A percentile compares a stretch with the other conserved stretches of the same genome.
Evolutionary conservation across 768 basidiomycete species (phyloP).

Genomic region (Mycena vulgaris): DNA sequence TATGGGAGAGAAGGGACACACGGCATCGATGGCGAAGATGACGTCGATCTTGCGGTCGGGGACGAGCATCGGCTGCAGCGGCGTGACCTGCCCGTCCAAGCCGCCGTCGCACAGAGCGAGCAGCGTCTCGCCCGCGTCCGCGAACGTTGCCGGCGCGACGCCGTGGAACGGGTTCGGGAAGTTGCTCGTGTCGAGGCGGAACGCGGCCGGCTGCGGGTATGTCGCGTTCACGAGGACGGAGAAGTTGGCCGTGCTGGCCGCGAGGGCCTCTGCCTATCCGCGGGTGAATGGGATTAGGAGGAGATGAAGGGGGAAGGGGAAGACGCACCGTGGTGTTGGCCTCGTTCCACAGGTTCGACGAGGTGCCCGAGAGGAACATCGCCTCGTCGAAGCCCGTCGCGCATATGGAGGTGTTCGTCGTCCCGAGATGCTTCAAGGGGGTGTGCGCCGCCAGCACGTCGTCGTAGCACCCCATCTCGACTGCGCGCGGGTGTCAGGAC

Average conservation of each 20-base stretch:
- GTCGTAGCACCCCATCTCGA: constrained; percentile 60
- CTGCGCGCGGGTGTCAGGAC: constrained; percentile 35
- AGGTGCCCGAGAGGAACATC: constrained; percentile 47
- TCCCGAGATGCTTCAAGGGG: constrained; percentile 62
- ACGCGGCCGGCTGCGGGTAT: constrained; percentile 35
- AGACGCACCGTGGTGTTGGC: constrained; percentile 25
- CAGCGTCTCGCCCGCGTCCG: constrained; percentile 48
- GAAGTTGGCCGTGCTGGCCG: constrained; percentile 27
- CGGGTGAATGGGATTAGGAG: background rate
- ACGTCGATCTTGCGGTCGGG: constrained; percentile 62
- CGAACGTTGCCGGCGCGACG: constrained; percentile 51
- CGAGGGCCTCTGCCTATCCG: constrained; percentile 20
- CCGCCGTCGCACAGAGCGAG: constrained; percentile 59
- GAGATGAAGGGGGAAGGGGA: background rate
- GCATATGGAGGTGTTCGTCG: constrained; percentile 49
- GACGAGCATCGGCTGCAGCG: constrained; percentile 66
- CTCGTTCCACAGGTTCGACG: constrained; percentile 44
- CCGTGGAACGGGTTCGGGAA: constrained; percentile 58
- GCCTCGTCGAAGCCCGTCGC: constrained; percentile 54
- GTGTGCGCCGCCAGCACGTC: constrained; percentile 62
- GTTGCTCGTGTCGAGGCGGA: constrained; percentile 47
- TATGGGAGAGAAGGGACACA: constrained; percentile 41
- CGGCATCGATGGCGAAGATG: constrained; percentile 66
- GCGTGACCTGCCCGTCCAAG: constrained; percentile 60
- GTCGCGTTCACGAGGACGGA: constrained; percentile 32